Evolutionary conservation across 345 rosid genomes (phyloP), one percentile per base, ranked within the genome.

Genomic region (Iberis pinnata): DNA sequence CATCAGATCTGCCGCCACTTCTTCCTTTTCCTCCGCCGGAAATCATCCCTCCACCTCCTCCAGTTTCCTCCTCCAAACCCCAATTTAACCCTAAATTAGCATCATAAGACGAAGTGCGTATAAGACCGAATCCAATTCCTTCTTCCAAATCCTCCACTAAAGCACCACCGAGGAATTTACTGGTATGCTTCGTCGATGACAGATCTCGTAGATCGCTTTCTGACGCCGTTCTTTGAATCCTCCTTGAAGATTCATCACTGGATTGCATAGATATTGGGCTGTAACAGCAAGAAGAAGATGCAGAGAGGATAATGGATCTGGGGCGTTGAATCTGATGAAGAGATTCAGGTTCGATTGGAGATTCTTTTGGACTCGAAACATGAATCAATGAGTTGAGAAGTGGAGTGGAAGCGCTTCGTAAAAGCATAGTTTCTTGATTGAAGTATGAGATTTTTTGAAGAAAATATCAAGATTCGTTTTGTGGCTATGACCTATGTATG

Each of bases 401-500:
- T 14, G 98, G 96, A 13, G 89, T 78, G 32, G 98, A 87, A 7
- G 95, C 65, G 59, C 89, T 81, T 9, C 96, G 70, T 9, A 90
- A 49, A 32, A 90, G 83, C 96, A 90, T 87, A 20, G 3, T n/a
- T 44, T 38, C n/a, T 35, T 35, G 14, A 35, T 43, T 42, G n/a
- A n/a, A n/a, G n/a, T n/a, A n/a, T n/a, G n/a, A n/a, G n/a, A n/a
- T n/a, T n/a, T n/a, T n/a, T n/a, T n/a, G 56, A 48, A 56, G 69
- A 46, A 42, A 25, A 51, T 18, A 32, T 16, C 0, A 15, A 56
- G 57, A 17, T n/a, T n/a, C n/a, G n/a, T 43, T 57, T 6, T 32
- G 12, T 10, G 36, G 19, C 19, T 33, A n/a, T n/a, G 16, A 0
- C 0, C 0, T 6, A 25, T 48, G 44, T 49, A 1, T 13, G n/a